phyloP scores from a whole-genome alignment of 2,329 filamentous ascomycete species.

The Waltergamsia citrina region DNA sequence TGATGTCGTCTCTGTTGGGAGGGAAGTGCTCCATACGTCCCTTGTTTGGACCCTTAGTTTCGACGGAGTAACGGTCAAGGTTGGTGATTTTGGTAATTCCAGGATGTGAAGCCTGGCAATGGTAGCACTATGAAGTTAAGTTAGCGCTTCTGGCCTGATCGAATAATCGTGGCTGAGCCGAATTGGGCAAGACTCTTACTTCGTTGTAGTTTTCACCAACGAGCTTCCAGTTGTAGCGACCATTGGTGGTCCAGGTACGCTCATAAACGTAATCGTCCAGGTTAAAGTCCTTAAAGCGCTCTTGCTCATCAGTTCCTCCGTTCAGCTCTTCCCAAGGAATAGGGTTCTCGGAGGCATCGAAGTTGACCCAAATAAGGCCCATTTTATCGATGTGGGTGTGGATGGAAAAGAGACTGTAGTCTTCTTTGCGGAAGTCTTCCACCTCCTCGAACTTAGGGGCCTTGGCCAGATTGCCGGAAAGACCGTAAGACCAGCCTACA shows the following conservation, averaged over 20 bases:
- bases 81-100: slow-evolving; percentile 46
- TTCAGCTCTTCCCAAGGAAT: slow-evolving; percentile 44
- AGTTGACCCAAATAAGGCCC: slow-evolving; percentile 40
- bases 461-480: slow-evolving; percentile 66
- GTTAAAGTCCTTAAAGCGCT: slow-evolving; percentile 31
- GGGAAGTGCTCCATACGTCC: slow-evolving; percentile 34
- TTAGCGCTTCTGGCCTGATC: background rate
- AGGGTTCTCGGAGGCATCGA: slow-evolving; percentile 30
- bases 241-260: slow-evolving; percentile 46
- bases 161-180: too few species aligned
- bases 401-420: slow-evolving; percentile 34
- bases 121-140: slow-evolving; percentile 35
- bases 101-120: slow-evolving; percentile 50
- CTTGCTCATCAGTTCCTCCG: slow-evolving; percentile 32
- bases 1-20: slow-evolving; percentile 27
- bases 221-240: slow-evolving; percentile 51
- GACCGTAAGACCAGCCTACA: slow-evolving; percentile 30
- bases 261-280: slow-evolving; percentile 37
- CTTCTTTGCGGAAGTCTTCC: slow-evolving; percentile 62
- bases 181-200: background rate
- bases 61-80: slow-evolving; percentile 43
- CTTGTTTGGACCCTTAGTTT: slow-evolving; percentile 31
- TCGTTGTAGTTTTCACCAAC: slow-evolving; percentile 56
- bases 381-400: slow-evolving; percentile 33
- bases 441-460: slow-evolving; percentile 83